Base-by-base conservation (phyloP, 108 stramenopile species). In the Parmales sp. region DNA sequence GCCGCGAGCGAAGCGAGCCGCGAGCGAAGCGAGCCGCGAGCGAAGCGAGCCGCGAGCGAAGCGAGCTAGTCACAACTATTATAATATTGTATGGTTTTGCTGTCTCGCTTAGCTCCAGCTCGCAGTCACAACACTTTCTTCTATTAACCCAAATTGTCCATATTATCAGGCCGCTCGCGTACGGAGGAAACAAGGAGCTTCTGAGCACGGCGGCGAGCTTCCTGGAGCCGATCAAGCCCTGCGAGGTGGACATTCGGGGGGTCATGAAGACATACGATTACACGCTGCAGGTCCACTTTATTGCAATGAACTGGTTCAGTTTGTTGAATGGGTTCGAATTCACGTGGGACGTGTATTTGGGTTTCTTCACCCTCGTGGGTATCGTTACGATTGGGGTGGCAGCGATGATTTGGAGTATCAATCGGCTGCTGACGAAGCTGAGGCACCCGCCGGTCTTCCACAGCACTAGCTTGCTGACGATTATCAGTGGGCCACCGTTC, bases 261-360 rank as follows among this genome's bases (percentile, higher is more conserved):
- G 80, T 68, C 19, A 72, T 88, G 11, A 86, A 81, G 68, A 68
- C 77, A 34, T 75, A 72, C 6, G 63, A 70, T 13, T 91, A 89
- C 75, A 71, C 67, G 38, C 75, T 93, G 37, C 81, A 88, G 64
- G 68, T 93, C 31, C 70, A 68, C 25, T 90, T 81, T 66, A 39
- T 45, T 22, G 79, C 90, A 6, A 51, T 91, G 22, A 76, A 45
- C 0, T 93, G 91, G 91, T 81, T 82, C 63, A 82, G 86, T 23
- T 73, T 93, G 37, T 64, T 90, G 0, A 93, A 93, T 39, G 39
- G 45, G 13, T 93, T 93, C 72, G 85, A 90, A 66, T 90, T 93
- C 49, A 64, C 70, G 22, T 69, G 63, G 23, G 65, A 73, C 37
- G 78, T 91, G 1, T 93, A 93, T 69, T 63, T 90, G 31, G 29